Evolutionary conservation across 1,284 basidiomycete species (phyloP), one percentile per base, ranked within the genome.

Genomic region (Rhodotorula sp.): DNA sequence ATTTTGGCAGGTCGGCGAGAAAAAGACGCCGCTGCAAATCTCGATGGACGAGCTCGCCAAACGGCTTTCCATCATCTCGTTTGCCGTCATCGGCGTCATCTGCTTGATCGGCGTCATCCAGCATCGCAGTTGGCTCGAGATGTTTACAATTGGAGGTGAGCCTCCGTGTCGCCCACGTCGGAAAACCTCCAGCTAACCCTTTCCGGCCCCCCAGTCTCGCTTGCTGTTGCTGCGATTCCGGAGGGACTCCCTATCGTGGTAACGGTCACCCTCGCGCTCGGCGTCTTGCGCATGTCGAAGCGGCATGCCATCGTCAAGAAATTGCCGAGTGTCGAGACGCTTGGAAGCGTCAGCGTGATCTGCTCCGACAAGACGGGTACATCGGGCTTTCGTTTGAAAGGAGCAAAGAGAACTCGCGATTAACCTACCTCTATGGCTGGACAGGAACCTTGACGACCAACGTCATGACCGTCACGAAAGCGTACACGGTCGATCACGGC

Each of bases 21-120:
- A 90, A 79, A 88, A 93, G 59, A 98, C 96, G 5, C 96, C 94
- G 0, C 84, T 99, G 47, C 96, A 99, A 81, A 83, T 92, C 26
- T 92, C 87, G 79, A 98, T 99, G 96, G 96, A 97, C 80, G 94
- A 97, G 79, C 87, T 99, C 16, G 96, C 96, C 1, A 90, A 94
- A 81, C 91, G 91, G 77, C 86, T 99, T 0, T 96, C 92, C 12
- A 85, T 94, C 48, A 83, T 95, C 69, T 96, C 93, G 3, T 97
- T 99, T 77, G 91, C 87, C 29, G 87, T 98, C 64, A 99, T 99
- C 77, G 95, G 92, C 21, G 81, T 97, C 51, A 98, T 98, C 70
- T 93, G 92, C 80, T 82, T 99, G 65, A 89, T 98, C 76, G 96
- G 96, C 6, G 87, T 96, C 7, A 84, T 89, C 74, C 95, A 98